Base-by-base conservation (phyloP, 2,329 filamentous ascomycete species). In the Bimuria novae-zelandiae region DNA sequence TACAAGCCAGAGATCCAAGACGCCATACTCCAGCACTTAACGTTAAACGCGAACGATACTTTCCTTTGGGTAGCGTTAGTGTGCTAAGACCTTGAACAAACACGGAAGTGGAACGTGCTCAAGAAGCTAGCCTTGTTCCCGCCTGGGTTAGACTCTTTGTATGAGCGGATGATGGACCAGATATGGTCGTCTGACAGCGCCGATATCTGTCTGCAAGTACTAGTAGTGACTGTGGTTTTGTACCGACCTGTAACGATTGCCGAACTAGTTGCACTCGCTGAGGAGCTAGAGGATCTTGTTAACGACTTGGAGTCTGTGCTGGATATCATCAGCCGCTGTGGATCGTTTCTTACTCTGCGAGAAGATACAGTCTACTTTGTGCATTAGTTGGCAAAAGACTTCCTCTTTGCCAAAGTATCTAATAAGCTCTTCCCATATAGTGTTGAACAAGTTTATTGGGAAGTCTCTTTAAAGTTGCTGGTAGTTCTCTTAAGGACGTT, bases 311-410 rank as follows among this genome's bases (percentile, higher is more conserved):
- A n/a, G 10, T 22, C 14, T 8, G 12, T 42, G 12, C 23, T 12
- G 7, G 25, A 42, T 2, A 30, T 29, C 21, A 10, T 29, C 11
- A 12, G 40, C 16, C 23, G 14, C 7, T 42, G 23, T 21, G 23
- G 23, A 3, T 42, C 23, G 16, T 30, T 30, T 8, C 40, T 42
- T 3, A 30, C 40, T 23, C 1, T 42, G 11, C n/a, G 23, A 4
- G 25, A 42, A 29, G 23, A 42, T 11, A 19, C 23, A 8, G 11
- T 79, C 7, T 71, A 65, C 35, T 70, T 77, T 50, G 64, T 79
- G 1, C 75, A 79, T 52, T 71, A 76, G 45, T 78, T 76, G 1
- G 77, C 74, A 0, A 76, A 77, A 52, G 76, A 79, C 8, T 76
- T 66, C 54, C 44, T 80, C 1, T 17, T 54, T 5, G 27, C 59